Evolutionary conservation across 83 land plant species (phyloP).

Genomic region (Isoetes engelmannii): DNA sequence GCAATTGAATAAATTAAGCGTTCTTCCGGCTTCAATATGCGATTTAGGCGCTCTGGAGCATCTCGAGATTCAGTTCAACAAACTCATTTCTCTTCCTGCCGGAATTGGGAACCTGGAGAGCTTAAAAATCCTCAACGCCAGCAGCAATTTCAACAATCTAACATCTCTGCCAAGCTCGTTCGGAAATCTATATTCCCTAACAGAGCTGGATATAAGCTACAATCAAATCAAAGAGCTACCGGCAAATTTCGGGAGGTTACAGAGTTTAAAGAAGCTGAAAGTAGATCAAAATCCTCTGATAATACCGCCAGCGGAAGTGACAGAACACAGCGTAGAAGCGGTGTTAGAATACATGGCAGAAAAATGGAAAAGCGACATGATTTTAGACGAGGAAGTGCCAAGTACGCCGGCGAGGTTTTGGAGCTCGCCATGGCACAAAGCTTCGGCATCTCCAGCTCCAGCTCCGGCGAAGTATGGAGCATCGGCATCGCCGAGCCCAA

Average conservation of each 20-base stretch:
- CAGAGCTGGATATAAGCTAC: slow-evolving; percentile 75
- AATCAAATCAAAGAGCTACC: slow-evolving; percentile 83
- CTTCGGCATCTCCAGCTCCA: no score
- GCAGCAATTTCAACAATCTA: slow-evolving; percentile 78
- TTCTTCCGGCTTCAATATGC: slow-evolving; percentile 66
- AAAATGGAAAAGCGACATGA: slow-evolving; percentile 26
- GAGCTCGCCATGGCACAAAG: no score
- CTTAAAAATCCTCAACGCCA: slow-evolving; percentile 60
- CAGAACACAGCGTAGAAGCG: slow-evolving; percentile 54
- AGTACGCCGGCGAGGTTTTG: no score
- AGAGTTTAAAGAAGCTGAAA: slow-evolving; percentile 53
- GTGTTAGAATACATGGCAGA: slow-evolving; percentile 52
- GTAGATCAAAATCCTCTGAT: slow-evolving; percentile 75
- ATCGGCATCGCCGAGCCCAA: no score
- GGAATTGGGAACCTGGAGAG: slow-evolving; percentile 59
- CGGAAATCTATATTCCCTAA: slow-evolving; percentile 59
- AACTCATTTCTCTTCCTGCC: slow-evolving; percentile 57
- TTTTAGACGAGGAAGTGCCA: background rate
- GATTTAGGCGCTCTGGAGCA: slow-evolving; percentile 51
- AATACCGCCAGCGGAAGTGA: slow-evolving; percentile 57
- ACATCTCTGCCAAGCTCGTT: slow-evolving; percentile 54
- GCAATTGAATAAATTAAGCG: slow-evolving; percentile 59
- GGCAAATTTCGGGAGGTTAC: slow-evolving; percentile 52
- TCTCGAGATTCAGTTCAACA: slow-evolving; percentile 77
- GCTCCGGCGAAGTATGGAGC: no score